Evolutionary conservation across 2,329 filamentous ascomycete genomes (phyloP), one percentile per base, ranked within the genome.

Genomic region (Metarhizium robertsii): DNA sequence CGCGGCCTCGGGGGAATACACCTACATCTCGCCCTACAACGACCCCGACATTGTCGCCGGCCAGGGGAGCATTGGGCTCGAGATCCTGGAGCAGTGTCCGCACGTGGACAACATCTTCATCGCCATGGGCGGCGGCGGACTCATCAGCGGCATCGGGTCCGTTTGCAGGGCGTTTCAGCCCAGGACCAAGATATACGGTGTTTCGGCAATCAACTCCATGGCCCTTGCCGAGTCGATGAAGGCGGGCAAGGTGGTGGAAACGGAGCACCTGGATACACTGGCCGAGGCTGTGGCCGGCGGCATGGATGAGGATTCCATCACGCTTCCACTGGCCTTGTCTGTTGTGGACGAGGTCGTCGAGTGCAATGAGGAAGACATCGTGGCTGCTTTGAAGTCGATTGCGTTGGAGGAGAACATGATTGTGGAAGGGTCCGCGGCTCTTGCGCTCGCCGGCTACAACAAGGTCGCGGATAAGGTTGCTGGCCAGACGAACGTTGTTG

Each of bases 1-100:
- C 4, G 62, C 62, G n/a, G 57, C 58, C 3, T 56, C 59, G 11
- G 61, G 59, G 6, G 52, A 20, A 1, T 62, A 61, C 40, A 60
- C 56, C 3, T 64, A 64, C 57, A 54, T 64, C 20, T 63, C 61
- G 3, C 61, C 62, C 0, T 64, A 64, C 52, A 63, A 64, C 42
- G 62, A 64, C 50, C 25, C 52, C 2, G 57, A 60, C 29, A 55
- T 63, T 13, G 57, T 61, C 6, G 60, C 61, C 3, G 61, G 61
- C 0, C 61, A 63, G 32, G 61, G 56, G 0, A 61, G 60, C 0
- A 61, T 61, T 13, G 61, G 53, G 0, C 60, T 63, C 14, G 61
- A 59, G 50, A 60, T 64, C 7, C 59, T 64, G 2, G 61, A 64
- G 55, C 62, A 64, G 53, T 59, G 58, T 34, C 36, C 18, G 18